Evolutionary conservation across 768 basidiomycete species (phyloP).

Genomic region (Hypholoma fasciculare): DNA sequence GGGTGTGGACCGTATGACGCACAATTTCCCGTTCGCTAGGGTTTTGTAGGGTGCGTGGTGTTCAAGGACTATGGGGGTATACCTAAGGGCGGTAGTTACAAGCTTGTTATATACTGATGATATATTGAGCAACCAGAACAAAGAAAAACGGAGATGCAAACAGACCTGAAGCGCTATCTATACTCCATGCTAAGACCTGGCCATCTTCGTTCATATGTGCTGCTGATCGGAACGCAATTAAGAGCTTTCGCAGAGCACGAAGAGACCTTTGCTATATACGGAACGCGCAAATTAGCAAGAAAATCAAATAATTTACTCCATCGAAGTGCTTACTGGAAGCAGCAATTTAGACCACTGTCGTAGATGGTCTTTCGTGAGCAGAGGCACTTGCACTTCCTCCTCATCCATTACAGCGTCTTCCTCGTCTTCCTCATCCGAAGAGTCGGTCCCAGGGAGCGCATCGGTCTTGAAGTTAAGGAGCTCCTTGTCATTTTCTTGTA

Average conservation of each 20-base stretch:
- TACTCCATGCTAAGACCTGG: conserved; percentile 78
- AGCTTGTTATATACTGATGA: conserved; percentile 90
- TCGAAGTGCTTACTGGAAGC: conserved; percentile 45
- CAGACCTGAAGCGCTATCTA: conserved; percentile 78
- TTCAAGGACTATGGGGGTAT: conserved; percentile 85
- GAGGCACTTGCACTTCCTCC: conserved; percentile 47
- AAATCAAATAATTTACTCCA: background rate
- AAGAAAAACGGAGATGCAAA: background rate
- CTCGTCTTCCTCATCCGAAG: conserved; percentile 44
- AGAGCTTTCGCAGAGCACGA: conserved; percentile 76
- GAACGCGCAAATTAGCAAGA: background rate
- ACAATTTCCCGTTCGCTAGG: conserved; percentile 84
- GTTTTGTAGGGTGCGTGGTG: conserved; percentile 90
- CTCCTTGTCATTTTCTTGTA: conserved; percentile 93
- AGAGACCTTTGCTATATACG: conserved; percentile 75
- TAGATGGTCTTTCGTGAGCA: conserved; percentile 70
- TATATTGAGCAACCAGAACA: background rate
- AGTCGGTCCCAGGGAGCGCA: conserved; percentile 37
- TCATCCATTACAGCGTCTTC: conserved; percentile 43
- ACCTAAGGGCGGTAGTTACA: conserved; percentile 81
- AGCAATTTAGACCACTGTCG: conserved; percentile 87
- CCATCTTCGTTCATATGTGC: conserved; percentile 88
- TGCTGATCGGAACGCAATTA: conserved; percentile 91
- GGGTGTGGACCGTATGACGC: conserved; percentile 26
- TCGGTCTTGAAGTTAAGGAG: conserved; percentile 77